Evolutionary conservation across 306 rosid species (phyloP), one percentile per base, ranked within the genome.

Genomic region (Parietaria judaica): DNA sequence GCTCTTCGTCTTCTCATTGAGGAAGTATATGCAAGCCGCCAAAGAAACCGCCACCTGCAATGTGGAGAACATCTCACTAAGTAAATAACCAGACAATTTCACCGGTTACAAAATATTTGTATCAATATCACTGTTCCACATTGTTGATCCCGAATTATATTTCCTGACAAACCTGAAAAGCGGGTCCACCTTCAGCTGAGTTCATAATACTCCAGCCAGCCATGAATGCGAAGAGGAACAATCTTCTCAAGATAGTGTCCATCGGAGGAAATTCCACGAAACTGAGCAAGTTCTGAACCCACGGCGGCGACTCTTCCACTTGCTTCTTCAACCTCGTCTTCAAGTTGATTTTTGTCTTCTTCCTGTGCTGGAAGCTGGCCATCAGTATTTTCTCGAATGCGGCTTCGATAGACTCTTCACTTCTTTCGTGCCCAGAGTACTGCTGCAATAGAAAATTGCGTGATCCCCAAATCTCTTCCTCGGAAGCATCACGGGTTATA

Each of bases 271-370:
- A 79, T 80, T 94, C 99, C 70, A 89, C 97, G 65, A 74, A 84
- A 69, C 69, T 64, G 65, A 94, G 84, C 74, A 86, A 76, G 73
- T 78, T 94, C 82, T 84, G 76, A 72, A 89, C 60, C 97, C 97
- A 94, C 48, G 99, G 87, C 41, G 99, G 99, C 67, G 99, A 94
- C 76, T 94, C 99, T 68, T 94, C 99, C 16, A 89, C 97, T 84
- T 86, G 78, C 87, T 86, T 86, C 69, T 89, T 94, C 82, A 94
- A 79, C 86, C 71, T 84, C 81, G 76, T 89, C 81, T 94, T 94
- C 84, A 94, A 68, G 69, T 94, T 94, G 59, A 89, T 94, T 72
- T 94, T 94, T 50, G 95, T 89, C 80, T 94, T 94, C 88, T 83
- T 94, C 78, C 97, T 83, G 17, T 74, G 82, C 65, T 56, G 60